phyloP scores from a whole-genome alignment of 2,329 filamentous ascomycete species.

The Venturia nashicola region DNA sequence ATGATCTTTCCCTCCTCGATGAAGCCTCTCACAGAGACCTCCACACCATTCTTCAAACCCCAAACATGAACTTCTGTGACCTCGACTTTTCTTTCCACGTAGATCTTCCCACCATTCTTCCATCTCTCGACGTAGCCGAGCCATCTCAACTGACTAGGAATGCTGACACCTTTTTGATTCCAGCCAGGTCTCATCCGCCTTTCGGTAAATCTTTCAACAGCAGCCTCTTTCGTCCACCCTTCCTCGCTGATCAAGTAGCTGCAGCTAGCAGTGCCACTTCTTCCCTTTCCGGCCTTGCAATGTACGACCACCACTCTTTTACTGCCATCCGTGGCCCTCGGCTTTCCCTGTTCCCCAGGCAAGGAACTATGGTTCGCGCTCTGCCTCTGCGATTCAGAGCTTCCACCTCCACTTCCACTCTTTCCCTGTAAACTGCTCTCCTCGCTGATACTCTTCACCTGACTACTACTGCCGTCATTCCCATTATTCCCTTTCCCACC shows the following conservation, averaged over 20 bases:
- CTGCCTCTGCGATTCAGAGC: conserved; percentile 17
- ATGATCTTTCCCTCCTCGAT: conserved; percentile 84
- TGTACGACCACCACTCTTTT: conserved; percentile 78
- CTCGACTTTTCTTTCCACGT: conserved; percentile 72
- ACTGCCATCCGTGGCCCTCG: conserved; percentile 8
- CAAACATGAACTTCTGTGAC: conserved; percentile 82
- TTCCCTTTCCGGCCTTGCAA: conserved; percentile 93
- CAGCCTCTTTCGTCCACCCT: conserved; percentile 53
- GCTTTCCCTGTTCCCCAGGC: conserved; percentile 14
- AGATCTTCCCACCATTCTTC: conserved; percentile 63
- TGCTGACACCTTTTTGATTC: conserved; percentile 69
- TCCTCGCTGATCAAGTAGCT: conserved; percentile 86
- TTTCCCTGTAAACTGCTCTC: conserved; percentile 15
- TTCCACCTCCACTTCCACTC: conserved; percentile 15
- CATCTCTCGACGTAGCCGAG: conserved; percentile 81
- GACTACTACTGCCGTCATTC: not conserved
- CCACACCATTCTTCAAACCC: conserved; percentile 79
- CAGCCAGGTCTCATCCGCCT: conserved; percentile 82
- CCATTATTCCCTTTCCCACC: conserved; percentile 13
- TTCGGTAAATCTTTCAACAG: conserved; percentile 60
- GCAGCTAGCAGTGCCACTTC: conserved; percentile 78
- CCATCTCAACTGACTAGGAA: conserved; percentile 83
- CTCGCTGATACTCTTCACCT: not conserved
- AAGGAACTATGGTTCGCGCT: not conserved
- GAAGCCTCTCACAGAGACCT: conserved; percentile 74